Conservation (phyloP, 1,284 basidiomycete species). For the Ganoderma resinaceum region DNA sequence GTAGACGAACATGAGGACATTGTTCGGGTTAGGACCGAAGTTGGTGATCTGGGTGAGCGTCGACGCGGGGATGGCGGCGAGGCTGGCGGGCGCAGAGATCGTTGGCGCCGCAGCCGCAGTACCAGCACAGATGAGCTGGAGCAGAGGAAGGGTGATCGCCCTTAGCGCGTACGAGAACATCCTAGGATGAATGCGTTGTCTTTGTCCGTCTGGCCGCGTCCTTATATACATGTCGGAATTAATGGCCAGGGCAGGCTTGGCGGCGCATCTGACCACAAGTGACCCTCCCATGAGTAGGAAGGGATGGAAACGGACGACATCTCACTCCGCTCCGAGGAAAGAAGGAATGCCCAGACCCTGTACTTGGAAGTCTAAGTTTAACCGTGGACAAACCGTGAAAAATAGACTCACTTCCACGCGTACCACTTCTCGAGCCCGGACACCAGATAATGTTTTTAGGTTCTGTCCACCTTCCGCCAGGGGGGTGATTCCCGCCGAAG, state of each 20-base stretch:
- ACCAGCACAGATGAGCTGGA: constrained; percentile 30
- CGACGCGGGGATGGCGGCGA: constrained; percentile 29
- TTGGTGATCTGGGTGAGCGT: constrained; percentile 36
- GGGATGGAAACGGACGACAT: not conserved
- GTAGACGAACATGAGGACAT: constrained; percentile 57
- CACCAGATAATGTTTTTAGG: too few species aligned
- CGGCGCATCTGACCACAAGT: not conserved
- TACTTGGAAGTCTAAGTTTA: not conserved
- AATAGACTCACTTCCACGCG: not conserved
- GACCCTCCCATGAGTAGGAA: not conserved
- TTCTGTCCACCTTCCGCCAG: not conserved
- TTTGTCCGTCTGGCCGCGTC: not conserved
- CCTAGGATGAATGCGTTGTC: not conserved
- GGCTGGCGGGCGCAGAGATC: not conserved
- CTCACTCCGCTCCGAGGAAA: not conserved
- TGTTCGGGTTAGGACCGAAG: constrained; percentile 59
- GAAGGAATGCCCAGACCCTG: not conserved
- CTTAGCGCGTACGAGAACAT: constrained; percentile 30
- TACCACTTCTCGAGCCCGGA: not conserved
- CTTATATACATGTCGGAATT: not conserved
- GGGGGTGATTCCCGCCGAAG: too few species aligned
- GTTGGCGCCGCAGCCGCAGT: not conserved
- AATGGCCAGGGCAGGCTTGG: not conserved
- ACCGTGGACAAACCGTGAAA: not conserved
- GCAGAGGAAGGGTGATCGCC: constrained; percentile 35